Percentiles rank a stretch among this genome's conserved stretches.
These are phyloP conservation scores for Begonia masoniana DNA, from an alignment of 306 rosid species.

Conservation along the genomic window DNA sequence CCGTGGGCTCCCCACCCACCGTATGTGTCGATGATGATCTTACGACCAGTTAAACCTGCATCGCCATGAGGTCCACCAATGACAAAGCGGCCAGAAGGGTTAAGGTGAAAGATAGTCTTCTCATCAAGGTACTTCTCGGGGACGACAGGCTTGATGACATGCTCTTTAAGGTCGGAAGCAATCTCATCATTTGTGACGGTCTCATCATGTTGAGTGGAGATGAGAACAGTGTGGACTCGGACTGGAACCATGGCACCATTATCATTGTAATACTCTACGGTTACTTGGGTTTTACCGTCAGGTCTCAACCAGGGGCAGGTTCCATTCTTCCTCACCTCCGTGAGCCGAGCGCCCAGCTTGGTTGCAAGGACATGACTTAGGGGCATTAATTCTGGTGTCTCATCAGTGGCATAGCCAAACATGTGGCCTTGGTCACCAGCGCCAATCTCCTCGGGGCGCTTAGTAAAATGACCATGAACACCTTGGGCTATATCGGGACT, in stretches of 20 bases:
- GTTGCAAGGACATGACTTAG: slow-evolving; percentile 63
- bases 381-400: slow-evolving; percentile 56
- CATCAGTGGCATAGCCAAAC: slow-evolving; percentile 70
- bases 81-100: slow-evolving; percentile 67
- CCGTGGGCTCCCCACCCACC: slow-evolving; percentile 79
- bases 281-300: slow-evolving; percentile 62
- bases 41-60: slow-evolving; percentile 66
- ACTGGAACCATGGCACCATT: slow-evolving; percentile 61
- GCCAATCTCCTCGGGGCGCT: slow-evolving; percentile 62
- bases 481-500: slow-evolving; percentile 70
- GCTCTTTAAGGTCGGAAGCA: slow-evolving; percentile 56
- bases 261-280: slow-evolving; percentile 49
- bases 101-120: slow-evolving; percentile 64
- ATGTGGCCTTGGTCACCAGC: slow-evolving; percentile 75
- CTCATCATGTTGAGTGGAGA: slow-evolving; percentile 67
- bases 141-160: slow-evolving; percentile 55
- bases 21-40: slow-evolving; percentile 54
- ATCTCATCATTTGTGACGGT: slow-evolving; percentile 52
- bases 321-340: slow-evolving; percentile 56
- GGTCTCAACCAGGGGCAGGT: slow-evolving; percentile 62
- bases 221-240: slow-evolving; percentile 70
- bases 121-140: slow-evolving; percentile 60
- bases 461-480: slow-evolving; percentile 60
- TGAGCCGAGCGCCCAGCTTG: slow-evolving; percentile 57
- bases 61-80: slow-evolving; percentile 69